Base-by-base conservation (phyloP, 1,139 yeast genomes). In the Pichia kudriavzevii region DNA sequence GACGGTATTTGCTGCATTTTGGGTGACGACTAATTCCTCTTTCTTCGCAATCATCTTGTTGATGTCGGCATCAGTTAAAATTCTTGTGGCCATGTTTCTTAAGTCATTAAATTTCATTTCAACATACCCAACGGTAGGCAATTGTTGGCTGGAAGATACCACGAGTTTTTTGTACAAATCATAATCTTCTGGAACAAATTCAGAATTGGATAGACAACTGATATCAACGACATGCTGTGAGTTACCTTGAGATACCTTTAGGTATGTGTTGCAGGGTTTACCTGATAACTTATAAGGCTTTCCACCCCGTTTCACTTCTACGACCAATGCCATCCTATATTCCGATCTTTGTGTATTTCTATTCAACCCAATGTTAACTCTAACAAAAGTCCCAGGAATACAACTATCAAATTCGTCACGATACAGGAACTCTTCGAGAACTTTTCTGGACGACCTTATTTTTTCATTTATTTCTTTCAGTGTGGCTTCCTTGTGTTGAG, bases 251-350 rank as follows among this genome's bases (percentile, higher is more conserved):
- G 81, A 66, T 8, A 79, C 84, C 25, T 66, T 56, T 60, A 87
- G 59, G 60, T 76, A 75, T 45, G 76, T 66, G 55, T 78, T 76
- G 46, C 77, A 69, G 52, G 67, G 66, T 48, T 72, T 66, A 29
- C 75, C 75, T 24, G 46, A 33, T 50, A 79, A 59, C 31, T 59
- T 63, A 56, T 80, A 80, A 18, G 77, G 72, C 45, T 67, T 75
- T 27, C 76, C 79, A 9, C 53, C 53, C 25, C 52, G 41, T 30
- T 41, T 48, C 30, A 72, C 70, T 21, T 75, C 80, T 45, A 76
- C 79, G 35, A 93, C 75, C 52, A 76, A 80, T 30, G 91, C 94
- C 73, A 88, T 72, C 48, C 96, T 69, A 59, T 91, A 91, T 42
- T 75, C 72, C n/a, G 80, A 71, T 46, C 64, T 63, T 30, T 79